Evolutionary conservation across 768 basidiomycete species (phyloP), one percentile per base, ranked within the genome.

Genomic region (Lactarius tabidus): DNA sequence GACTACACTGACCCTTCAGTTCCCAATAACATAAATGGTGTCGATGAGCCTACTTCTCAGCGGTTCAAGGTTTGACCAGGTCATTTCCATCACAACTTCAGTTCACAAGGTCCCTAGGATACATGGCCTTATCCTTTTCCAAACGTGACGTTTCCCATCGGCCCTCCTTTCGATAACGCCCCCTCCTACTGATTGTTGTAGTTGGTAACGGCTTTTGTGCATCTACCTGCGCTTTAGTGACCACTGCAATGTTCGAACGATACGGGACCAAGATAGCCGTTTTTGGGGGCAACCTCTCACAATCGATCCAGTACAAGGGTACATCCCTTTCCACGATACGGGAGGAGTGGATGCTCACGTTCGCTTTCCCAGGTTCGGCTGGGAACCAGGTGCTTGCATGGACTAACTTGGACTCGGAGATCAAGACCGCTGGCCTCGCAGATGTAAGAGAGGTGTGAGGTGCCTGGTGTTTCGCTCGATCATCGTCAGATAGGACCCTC

Each of bases 151-250:
- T 17, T 67, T 4, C 68, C 68, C 6, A 2, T 12, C 7, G 28
- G 28, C 0, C 63, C 65, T 60, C 53, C 67, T 45, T 23, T 33
- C 29, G 35, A 4, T 23, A 41, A 41, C 51, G 28, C 12, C 10
- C 5, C 26, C 6, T 17, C 20, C 3, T 48, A 18, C 2, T 17
- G 2, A 2, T 31, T 31, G 23, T 54, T 41, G 33, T 36, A 68
- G 69, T 68, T 35, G 55, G 63, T 23, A 70, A 65, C 33, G 69
- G 67, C 26, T 36, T 26, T 15, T 86, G 84, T 60, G 84, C 82
- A 17, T 84, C 82, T 4, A 84, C 85, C 1, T 85, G 85, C 61
- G 79, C 84, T 0, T 78, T 82, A 76, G 85, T 85, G 69, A 79
- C 77, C 48, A 84, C 84, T 0, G 60, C 83, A 52, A 84, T 86